phyloP scores from a whole-genome alignment of 768 basidiomycete genomes.

The Lepiota brunneoincarnata region DNA sequence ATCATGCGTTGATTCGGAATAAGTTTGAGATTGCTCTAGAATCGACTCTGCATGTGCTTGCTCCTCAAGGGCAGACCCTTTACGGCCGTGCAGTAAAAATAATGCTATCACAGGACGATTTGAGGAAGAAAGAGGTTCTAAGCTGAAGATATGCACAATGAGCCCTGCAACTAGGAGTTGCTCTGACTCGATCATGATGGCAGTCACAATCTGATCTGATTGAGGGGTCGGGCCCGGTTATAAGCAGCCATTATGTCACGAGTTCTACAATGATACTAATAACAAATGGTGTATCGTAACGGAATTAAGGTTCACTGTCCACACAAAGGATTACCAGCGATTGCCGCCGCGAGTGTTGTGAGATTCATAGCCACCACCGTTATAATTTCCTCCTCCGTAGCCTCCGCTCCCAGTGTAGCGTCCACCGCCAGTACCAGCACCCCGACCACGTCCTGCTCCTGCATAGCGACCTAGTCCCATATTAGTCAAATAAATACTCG shows the following conservation, averaged over 20 bases:
- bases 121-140: conserved; percentile 21
- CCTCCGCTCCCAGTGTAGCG: conserved; percentile 39
- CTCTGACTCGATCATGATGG: conserved; percentile 13
- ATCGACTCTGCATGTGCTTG: conserved; percentile 25
- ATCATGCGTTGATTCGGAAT: conserved; percentile 9
- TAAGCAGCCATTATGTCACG: not conserved
- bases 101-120: conserved; percentile 33
- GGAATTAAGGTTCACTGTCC: conserved; percentile 1
- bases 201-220: not conserved
- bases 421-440: conserved; percentile 36
- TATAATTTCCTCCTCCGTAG: conserved; percentile 42
- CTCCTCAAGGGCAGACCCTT: conserved; percentile 26
- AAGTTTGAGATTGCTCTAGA: conserved; percentile 17
- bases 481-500: not conserved
- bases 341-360: conserved; percentile 35
- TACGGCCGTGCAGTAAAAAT: conserved; percentile 44
- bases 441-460: conserved; percentile 34
- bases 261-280: conserved; percentile 5
- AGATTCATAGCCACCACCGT: conserved; percentile 42
- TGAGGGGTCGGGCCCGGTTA: not conserved
- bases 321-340: conserved; percentile 27
- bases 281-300: not conserved
- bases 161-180: conserved; percentile 35
- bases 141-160: conserved; percentile 30
- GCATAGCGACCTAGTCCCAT: conserved; percentile 55